Evolutionary conservation across 441 rosid genomes (phyloP).

Genomic region (Pelargonium australe): DNA sequence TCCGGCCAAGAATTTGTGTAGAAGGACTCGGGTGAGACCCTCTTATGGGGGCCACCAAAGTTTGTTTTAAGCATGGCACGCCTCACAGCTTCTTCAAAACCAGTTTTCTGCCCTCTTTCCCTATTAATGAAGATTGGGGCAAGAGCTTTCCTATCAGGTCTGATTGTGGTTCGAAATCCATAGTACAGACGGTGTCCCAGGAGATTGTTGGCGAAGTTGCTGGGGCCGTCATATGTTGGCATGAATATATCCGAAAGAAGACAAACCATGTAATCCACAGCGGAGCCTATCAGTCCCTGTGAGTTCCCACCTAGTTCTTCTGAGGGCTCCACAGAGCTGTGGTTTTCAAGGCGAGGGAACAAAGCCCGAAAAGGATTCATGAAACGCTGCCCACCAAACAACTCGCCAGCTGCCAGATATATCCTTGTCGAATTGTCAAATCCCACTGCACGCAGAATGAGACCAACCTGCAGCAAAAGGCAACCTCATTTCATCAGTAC

Average conservation of each 20-base stretch:
- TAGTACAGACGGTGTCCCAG: conserved; percentile 91
- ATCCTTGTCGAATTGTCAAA: conserved; percentile 82
- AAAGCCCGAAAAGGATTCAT: conserved; percentile 75
- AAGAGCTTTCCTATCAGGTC: conserved; percentile 86
- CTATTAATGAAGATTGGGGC: conserved; percentile 71
- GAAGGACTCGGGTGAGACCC: conserved; percentile 79
- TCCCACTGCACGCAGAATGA: conserved; percentile 75
- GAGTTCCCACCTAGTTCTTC: conserved; percentile 64
- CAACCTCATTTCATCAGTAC: background rate
- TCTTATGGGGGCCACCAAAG: conserved; percentile 92
- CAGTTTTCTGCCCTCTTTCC: conserved; percentile 56
- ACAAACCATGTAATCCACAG: conserved; percentile 99
- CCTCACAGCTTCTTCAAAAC: conserved; percentile 78
- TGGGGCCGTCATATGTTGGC: conserved; percentile 99
- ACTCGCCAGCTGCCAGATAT: conserved; percentile 90
- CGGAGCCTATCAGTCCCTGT: conserved; percentile 85
- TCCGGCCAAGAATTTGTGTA: conserved; percentile 98
- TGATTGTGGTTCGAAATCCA: conserved; percentile 86
- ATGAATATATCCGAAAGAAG: conserved; percentile 90
- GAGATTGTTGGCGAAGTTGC: conserved; percentile 98
- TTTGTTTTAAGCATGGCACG: conserved; percentile 70
- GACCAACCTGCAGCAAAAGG: conserved; percentile 69
- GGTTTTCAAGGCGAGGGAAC: conserved; percentile 88
- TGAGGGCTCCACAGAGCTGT: conserved; percentile 71
- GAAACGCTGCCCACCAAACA: conserved; percentile 87